Evolutionary conservation across 352 stramenopile genomes (phyloP).

Genomic region (Globisporangium cylindrosporum): DNA sequence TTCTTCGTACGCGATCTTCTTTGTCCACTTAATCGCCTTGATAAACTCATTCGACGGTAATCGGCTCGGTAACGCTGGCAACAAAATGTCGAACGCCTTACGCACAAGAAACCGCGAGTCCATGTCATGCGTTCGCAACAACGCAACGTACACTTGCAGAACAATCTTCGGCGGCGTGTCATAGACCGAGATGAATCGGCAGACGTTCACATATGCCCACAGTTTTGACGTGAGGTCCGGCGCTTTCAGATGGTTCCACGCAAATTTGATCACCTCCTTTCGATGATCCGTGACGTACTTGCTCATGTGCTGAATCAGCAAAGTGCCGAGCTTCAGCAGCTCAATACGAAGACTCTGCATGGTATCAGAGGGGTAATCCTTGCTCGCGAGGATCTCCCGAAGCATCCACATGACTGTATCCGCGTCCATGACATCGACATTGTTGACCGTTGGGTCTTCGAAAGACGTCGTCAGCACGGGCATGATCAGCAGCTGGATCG

Average conservation of each 20-base stretch:
- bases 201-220: conserved; percentile 97
- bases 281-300: conserved; percentile 91
- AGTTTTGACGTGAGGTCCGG: conserved; percentile 95
- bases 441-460: conserved; percentile 68
- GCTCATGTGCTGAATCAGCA: conserved; percentile 96
- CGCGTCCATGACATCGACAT: conserved; percentile 82
- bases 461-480: conserved; percentile 90
- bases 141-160: conserved; percentile 94
- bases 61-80: conserved; percentile 89
- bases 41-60: conserved; percentile 93
- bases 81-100: conserved; percentile 93
- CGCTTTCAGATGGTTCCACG: conserved; percentile 96
- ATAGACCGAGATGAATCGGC: conserved; percentile 95
- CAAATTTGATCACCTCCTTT: conserved; percentile 99
- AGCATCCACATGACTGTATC: conserved; percentile 89
- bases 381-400: conserved; percentile 84
- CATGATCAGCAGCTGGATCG: conserved; percentile 92
- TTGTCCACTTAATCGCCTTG: conserved; percentile 96
- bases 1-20: conserved; percentile 98
- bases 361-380: conserved; percentile 66
- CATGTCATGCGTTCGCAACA: conserved; percentile 93
- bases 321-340: conserved; percentile 92
- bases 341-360: conserved; percentile 86
- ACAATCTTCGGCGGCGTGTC: conserved; percentile 96
- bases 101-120: conserved; percentile 94